Evolutionary conservation across 441 rosid genomes (phyloP), one percentile per base, ranked within the genome.

Genomic region (Adansonia rubrostipa): DNA sequence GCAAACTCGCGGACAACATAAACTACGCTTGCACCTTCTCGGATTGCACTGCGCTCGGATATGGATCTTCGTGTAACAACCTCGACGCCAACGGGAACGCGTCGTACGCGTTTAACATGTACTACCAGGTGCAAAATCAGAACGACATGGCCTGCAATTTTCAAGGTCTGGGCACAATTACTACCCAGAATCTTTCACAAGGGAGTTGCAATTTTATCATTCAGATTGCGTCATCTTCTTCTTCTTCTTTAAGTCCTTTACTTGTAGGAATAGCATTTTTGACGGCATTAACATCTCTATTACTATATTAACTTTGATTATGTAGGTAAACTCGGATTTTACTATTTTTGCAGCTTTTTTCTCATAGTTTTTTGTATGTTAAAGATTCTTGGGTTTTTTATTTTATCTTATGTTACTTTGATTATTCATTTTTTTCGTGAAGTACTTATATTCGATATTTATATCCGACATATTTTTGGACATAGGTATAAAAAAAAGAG

Each of bases 91-190:
- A 83, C 66, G 96, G 92, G 11, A 96, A 94, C 22, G 95, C 94
- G 1, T 96, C 99, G 0, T 96, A 88, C 7, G 99, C 99, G 13
- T 96, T 95, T 77, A 96, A 96, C 61, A 92, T 91, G 97, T 94
- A 92, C 86, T 96, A 76, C 67, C 99, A 96, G 86, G 94, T 87
- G 8, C 93, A 93, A 66, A 90, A 91, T 69, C 99, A 96, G 82
- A 83, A 90, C 36, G 96, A 88, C 4, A 65, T 83, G 85, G 94
- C 94, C 51, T 96, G 99, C 54, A 78, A 88, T 84, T 96, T 96
- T 80, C 84, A 94, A 74, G 99, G 98, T 50, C 61, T 96, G 86
- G 98, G 88, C 47, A 89, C 14, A 50, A 68, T 89, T 48, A 87
- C 91, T 0, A 82, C 86, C 1, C 83, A 80, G 85, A 93, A 96